Conservation (phyloP, 805 yeast species). For the Cyberlindnera amylophila region DNA sequence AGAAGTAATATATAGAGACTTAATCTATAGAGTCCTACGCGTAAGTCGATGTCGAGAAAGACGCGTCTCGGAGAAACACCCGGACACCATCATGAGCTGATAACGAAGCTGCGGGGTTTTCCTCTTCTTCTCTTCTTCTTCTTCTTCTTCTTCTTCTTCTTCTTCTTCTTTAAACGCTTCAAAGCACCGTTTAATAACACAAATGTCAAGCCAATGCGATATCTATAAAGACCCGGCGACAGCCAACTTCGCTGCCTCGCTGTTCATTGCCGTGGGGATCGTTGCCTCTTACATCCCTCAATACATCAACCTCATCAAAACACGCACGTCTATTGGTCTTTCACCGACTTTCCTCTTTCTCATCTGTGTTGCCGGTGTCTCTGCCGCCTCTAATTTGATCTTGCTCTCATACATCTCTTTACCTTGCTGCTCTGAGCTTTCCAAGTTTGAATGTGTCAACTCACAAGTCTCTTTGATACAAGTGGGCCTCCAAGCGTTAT, state of each 20-base stretch:
- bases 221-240: slow-evolving; percentile 41
- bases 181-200: not conserved
- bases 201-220: slow-evolving; percentile 12
- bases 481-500: slow-evolving; percentile 57
- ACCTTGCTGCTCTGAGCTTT: slow-evolving; percentile 51
- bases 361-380: slow-evolving; percentile 66
- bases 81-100: too few relatives aligned
- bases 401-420: slow-evolving; percentile 59
- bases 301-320: slow-evolving; percentile 51
- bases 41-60: too few relatives aligned
- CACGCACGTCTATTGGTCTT: slow-evolving; percentile 72
- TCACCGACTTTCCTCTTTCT: slow-evolving; percentile 68
- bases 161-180: not conserved
- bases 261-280: slow-evolving; percentile 61
- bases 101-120: too few relatives aligned
- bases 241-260: slow-evolving; percentile 45
- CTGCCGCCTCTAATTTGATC: slow-evolving; percentile 63
- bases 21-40: too few relatives aligned
- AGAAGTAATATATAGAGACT: too few relatives aligned
- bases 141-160: not conserved
- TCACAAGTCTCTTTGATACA: slow-evolving; percentile 66
- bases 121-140: not conserved
- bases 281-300: slow-evolving; percentile 74
- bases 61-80: not conserved
- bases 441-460: slow-evolving; percentile 56